A percentile compares a stretch with the other conserved stretches of the same genome.
Conservation (phyloP, 192 early-diverging fungal genomes). For the Diversispora epigaea region DNA sequence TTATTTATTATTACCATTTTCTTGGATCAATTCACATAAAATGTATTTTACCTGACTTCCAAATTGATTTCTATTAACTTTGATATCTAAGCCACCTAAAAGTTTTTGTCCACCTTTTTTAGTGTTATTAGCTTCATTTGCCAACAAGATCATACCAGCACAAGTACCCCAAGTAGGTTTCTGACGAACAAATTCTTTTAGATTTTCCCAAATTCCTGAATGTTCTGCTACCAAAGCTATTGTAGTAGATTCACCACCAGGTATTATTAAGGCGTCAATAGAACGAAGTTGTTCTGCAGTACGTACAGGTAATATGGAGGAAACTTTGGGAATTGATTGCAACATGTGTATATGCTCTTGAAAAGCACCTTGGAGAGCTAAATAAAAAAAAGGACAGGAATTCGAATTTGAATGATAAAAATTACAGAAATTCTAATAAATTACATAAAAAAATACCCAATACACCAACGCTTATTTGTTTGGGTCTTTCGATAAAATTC, state of each 20-base stretch:
- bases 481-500: too few relatives aligned
- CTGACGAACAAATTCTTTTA: slow-evolving; percentile 73
- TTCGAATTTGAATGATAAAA: too few relatives aligned
- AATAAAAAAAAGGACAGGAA: neutral
- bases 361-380: slow-evolving; percentile 97
- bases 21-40: neutral
- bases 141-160: slow-evolving; percentile 92
- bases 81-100: slow-evolving; percentile 79
- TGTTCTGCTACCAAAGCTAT: slow-evolving; percentile 93
- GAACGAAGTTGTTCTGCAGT: slow-evolving; percentile 67
- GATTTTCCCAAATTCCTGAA: slow-evolving; percentile 72
- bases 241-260: slow-evolving; percentile 93
- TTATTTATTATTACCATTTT: neutral
- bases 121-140: slow-evolving; percentile 67
- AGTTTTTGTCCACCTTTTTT: slow-evolving; percentile 86
- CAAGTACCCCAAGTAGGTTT: slow-evolving; percentile 94
- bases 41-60: slow-evolving; percentile 67
- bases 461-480: too few relatives aligned
- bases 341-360: slow-evolving; percentile 87
- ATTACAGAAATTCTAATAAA: too few relatives aligned
- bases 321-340: slow-evolving; percentile 62
- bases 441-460: too few relatives aligned
- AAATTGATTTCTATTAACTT: slow-evolving; percentile 91
- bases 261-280: slow-evolving; percentile 89
- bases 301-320: slow-evolving; percentile 58